Percentiles rank a stretch among this genome's conserved stretches.
Evolutionary conservation across 2,329 filamentous ascomycete genomes (phyloP).

Genomic region (Cercospora sp.): DNA sequence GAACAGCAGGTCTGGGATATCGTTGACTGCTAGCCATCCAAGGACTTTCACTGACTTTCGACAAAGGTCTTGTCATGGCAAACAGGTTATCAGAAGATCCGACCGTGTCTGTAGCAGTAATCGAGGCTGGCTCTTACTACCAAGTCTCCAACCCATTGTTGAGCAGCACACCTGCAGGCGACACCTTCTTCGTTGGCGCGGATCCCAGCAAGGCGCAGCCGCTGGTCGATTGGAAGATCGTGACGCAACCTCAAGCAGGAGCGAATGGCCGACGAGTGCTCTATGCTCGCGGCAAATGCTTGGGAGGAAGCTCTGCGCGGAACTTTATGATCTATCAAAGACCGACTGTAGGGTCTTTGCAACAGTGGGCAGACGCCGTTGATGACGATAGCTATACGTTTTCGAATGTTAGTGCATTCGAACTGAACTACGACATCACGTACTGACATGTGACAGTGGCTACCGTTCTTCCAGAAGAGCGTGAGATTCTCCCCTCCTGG

Average conservation of each 20-base stretch:
- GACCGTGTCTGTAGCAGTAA: slow-evolving; percentile 20
- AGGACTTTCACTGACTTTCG: background rate
- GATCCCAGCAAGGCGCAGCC: slow-evolving; percentile 12
- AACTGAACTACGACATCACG: background rate
- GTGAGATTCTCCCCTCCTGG: slow-evolving; percentile 27
- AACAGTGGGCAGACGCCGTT: slow-evolving; percentile 38
- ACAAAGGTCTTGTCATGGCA: slow-evolving; percentile 22
- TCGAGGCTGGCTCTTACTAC: slow-evolving; percentile 33
- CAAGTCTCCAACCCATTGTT: slow-evolving; percentile 21
- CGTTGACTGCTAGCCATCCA: background rate
- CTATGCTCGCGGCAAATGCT: slow-evolving; percentile 36
- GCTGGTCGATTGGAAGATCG: slow-evolving; percentile 24
- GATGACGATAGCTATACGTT: slow-evolving; percentile 36
- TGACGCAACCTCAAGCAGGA: slow-evolving; percentile 32
- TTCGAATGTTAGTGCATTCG: background rate
- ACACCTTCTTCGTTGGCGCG: slow-evolving; percentile 8
- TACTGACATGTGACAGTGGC: slow-evolving; percentile 30
- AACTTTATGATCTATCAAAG: slow-evolving; percentile 29
- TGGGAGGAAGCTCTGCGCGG: slow-evolving; percentile 30
- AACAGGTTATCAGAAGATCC: slow-evolving; percentile 23
- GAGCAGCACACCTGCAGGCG: background rate
- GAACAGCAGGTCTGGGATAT: slow-evolving; percentile 20
- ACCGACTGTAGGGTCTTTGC: slow-evolving; percentile 12
- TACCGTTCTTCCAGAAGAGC: slow-evolving; percentile 33
- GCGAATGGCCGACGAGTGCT: slow-evolving; percentile 20